Evolutionary conservation across 495 filamentous ascomycete species (phyloP).

Genomic region (Cenococcum geophilum): DNA sequence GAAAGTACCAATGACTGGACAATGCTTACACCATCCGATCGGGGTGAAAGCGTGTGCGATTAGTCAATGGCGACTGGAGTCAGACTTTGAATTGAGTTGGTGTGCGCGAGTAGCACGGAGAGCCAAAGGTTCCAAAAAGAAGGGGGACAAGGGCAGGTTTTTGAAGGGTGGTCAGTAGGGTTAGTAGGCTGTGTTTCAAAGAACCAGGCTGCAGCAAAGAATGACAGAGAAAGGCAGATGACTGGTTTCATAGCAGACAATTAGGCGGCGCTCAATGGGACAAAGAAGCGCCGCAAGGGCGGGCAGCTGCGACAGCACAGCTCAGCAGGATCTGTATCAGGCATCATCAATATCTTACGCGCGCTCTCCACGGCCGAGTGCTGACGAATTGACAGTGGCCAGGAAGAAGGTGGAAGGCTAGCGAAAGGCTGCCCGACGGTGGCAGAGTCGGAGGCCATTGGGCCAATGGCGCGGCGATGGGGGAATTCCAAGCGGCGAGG

Average conservation of each 20-base stretch:
- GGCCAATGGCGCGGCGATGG: conserved; percentile 14
- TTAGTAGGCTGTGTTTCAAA: conserved; percentile 30
- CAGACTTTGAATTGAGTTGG: conserved; percentile 22
- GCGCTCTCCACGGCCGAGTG: conserved; percentile 27
- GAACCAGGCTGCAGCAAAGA: conserved; percentile 26
- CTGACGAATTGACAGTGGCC: conserved; percentile 31
- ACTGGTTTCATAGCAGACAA: conserved; percentile 10
- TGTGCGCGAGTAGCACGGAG: conserved; percentile 15
- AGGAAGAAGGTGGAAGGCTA: conserved; percentile 28
- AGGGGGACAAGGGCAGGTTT: conserved; percentile 20
- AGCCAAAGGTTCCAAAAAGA: conserved; percentile 18
- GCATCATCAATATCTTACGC: conserved; percentile 27
- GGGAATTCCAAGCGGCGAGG: conserved; percentile 5
- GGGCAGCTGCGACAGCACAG: conserved; percentile 10
- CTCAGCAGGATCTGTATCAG: conserved; percentile 17
- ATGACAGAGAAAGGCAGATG: conserved; percentile 28
- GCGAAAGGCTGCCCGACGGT: conserved; percentile 13
- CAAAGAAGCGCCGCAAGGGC: conserved; percentile 19
- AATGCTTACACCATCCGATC: conserved; percentile 25
- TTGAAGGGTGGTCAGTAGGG: conserved; percentile 15
- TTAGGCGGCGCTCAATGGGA: conserved; percentile 11
- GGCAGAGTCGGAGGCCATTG: conserved; percentile 1
- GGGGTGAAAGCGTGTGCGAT: conserved; percentile 6
- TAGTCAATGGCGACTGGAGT: conserved; percentile 19
- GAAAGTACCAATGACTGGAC: conserved; percentile 27